These are phyloP conservation scores for Fermentozyma sake DNA, from an alignment of 1,139 yeast species.

Conservation along the genomic window DNA sequence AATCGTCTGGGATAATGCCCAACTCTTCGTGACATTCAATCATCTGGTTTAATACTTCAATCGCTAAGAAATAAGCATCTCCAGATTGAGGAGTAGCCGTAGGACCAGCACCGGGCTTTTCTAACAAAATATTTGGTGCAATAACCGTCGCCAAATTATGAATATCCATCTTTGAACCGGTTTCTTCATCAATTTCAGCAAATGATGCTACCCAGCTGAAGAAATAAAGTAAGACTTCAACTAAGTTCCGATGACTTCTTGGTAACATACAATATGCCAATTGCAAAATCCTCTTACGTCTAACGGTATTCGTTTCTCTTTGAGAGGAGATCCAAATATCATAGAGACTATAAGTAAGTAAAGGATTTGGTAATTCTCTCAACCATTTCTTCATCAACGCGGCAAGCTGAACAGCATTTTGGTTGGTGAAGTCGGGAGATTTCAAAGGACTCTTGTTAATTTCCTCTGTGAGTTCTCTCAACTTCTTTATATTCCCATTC, in stretches of 20 bases:
- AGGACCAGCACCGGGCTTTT: constrained; percentile 31
- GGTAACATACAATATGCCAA: constrained; percentile 80
- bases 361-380: constrained; percentile 89
- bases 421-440: constrained; percentile 69
- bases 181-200: constrained; percentile 79
- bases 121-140: constrained; percentile 82
- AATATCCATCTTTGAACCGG: constrained; percentile 95
- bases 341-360: constrained; percentile 72
- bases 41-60: constrained; percentile 83
- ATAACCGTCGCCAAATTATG: constrained; percentile 94
- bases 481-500: constrained; percentile 87
- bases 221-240: constrained; percentile 83
- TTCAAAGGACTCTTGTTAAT: constrained; percentile 73
- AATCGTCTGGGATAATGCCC: constrained; percentile 66
- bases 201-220: constrained; percentile 96
- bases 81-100: constrained; percentile 34
- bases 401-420: constrained; percentile 88
- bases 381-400: constrained; percentile 89
- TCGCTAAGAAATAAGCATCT: constrained; percentile 82
- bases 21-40: constrained; percentile 82
- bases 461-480: constrained; percentile 68
- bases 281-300: constrained; percentile 57
- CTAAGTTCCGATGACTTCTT: constrained; percentile 71
- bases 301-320: constrained; percentile 42
- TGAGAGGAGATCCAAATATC: constrained; percentile 82